A percentile compares a stretch with the other conserved stretches of the same genome.
Evolutionary conservation across 345 rosid species (phyloP).

Genomic region (Rhizophora apiculata): DNA sequence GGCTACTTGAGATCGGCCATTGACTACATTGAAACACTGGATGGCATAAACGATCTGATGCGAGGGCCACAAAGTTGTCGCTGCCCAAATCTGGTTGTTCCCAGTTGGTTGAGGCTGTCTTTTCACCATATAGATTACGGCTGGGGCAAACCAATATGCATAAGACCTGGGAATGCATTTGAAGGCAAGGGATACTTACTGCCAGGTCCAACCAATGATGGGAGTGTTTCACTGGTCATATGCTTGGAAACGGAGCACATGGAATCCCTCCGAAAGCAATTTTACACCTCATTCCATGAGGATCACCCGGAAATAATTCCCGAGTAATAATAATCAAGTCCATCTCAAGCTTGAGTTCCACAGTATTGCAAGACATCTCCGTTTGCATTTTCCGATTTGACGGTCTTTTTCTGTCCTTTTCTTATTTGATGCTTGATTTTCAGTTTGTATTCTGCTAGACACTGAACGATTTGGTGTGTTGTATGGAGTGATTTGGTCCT

Average conservation of each 20-base stretch:
- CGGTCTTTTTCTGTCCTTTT: too few species aligned
- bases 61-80: not conserved
- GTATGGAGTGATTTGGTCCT: too few species aligned
- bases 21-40: not conserved
- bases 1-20: constrained; percentile 36
- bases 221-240: not conserved
- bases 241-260: constrained; percentile 22
- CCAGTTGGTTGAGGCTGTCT: constrained; percentile 12
- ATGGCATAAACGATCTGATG: not conserved
- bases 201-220: not conserved
- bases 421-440: too few species aligned
- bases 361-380: too few species aligned
- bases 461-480: too few species aligned
- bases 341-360: too few species aligned
- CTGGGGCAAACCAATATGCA: not conserved
- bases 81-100: not conserved
- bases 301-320: not conserved
- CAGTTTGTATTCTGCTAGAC: too few species aligned
- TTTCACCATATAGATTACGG: constrained; percentile 17
- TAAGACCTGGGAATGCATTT: not conserved
- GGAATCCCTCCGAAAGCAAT: constrained; percentile 17
- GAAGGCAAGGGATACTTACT: constrained; percentile 7
- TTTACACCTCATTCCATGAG: not conserved
- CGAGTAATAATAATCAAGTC: too few species aligned
- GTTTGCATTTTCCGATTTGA: too few species aligned